A percentile compares a stretch with the other conserved stretches of the same genome.
Conservation (phyloP, 352 stramenopile species). For the Pythium dissotocum region DNA sequence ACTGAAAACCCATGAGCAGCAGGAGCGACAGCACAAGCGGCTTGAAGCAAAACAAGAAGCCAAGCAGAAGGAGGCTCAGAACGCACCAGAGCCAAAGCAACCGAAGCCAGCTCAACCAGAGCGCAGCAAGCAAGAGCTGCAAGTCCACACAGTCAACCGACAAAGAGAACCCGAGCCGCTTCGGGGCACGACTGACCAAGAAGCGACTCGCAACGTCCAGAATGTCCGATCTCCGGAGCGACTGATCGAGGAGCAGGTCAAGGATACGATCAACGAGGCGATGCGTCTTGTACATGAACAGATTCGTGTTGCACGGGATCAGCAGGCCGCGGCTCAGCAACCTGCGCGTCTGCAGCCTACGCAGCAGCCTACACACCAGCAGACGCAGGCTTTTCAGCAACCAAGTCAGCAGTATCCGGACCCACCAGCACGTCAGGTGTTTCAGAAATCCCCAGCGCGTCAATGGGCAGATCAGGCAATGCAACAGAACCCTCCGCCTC, state of each 20-base stretch:
- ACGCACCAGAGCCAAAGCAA: background rate
- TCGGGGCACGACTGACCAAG: background rate
- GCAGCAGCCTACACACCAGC: background rate
- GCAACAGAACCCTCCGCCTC: background rate
- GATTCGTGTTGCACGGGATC: background rate
- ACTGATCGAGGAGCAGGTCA: background rate
- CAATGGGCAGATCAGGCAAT: conserved; percentile 22
- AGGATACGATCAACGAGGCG: background rate
- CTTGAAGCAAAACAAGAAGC: background rate
- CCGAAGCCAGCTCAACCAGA: background rate
- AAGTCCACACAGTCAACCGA: background rate
- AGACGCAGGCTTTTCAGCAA: background rate
- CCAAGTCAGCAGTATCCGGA: background rate
- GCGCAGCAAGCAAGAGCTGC: background rate
- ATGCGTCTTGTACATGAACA: background rate
- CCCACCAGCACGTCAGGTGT: background rate
- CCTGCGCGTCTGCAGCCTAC: background rate
- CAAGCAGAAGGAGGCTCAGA: background rate
- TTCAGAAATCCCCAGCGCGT: conserved; percentile 29
- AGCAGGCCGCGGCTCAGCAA: background rate
- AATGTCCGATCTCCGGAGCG: background rate
- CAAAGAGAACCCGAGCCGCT: background rate
- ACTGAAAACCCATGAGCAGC: background rate
- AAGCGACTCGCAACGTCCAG: background rate
- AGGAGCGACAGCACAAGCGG: background rate